Evolutionary conservation across 306 rosid genomes (phyloP), one percentile per base, ranked within the genome.

Genomic region (Malus sylvestris): DNA sequence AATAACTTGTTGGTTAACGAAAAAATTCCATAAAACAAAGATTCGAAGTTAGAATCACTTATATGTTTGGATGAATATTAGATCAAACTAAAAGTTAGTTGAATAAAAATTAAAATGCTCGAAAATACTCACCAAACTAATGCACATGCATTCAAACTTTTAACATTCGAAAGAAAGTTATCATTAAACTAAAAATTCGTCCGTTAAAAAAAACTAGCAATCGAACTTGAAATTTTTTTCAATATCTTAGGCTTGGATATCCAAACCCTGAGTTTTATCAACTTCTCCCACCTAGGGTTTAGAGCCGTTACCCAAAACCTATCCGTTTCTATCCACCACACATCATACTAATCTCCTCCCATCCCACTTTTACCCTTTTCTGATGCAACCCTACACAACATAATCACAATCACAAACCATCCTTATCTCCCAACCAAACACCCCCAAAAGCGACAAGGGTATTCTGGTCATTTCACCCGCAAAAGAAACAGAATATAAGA

Each of bases 381-480:
- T 63, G 68, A 2, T n/a, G n/a, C 29, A 35, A 71, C 4, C 66
- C 57, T 7, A 7, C 27, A 4, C 15, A 51, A 23, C 58, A 42
- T 40, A 23, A 59, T 38, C 77, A 16, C 77, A 25, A 60, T 35
- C 77, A 16, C 68, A 25, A 27, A 27, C 16, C 66, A 61, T 61
- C 38, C 66, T 13, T 0, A 61, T 61, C 66, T 13, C 35, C 35
- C 66, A 25, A 2, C 35, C 18, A 6, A 61, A 61, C 13, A 27
- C 16, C 7, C 25, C 52, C 1, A 35, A 55, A 63, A 55, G n/a
- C 22, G 15, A 44, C 18, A 57, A 49, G 40, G 60, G 14, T 55
- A 66, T 14, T 40, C 30, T 14, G 18, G 80, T 79, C 33, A 85
- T 79, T 82, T 60, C 58, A 22, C 13, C 8, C 22, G 67, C 1